These are phyloP conservation scores for Wilhelminamyces savonicus DNA, from an alignment of 805 yeast species.

Conservation along the genomic window DNA sequence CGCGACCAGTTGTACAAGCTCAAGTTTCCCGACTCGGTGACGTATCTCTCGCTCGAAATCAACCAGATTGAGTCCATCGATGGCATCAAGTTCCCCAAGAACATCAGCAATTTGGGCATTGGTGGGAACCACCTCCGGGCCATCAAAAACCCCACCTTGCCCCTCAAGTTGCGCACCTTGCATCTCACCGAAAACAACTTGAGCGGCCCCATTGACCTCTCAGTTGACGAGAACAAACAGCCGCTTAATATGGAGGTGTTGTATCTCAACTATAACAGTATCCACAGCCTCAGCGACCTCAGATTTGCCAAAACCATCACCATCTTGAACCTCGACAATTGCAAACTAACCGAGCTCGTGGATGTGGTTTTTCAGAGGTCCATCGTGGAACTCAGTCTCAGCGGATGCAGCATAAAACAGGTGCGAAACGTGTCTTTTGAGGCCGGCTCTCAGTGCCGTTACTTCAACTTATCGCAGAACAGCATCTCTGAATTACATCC, in stretches of 20 bases:
- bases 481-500: constrained; percentile 1
- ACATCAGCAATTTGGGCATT: constrained; percentile 8
- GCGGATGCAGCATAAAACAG: constrained; percentile 9
- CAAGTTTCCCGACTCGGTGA: constrained; percentile 9
- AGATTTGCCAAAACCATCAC: constrained; percentile 6
- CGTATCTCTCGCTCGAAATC: constrained; percentile 10
- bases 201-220: constrained; percentile 7
- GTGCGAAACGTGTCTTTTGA: constrained; percentile 8
- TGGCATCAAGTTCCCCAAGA: constrained; percentile 9
- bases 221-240: constrained; percentile 6
- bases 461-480: constrained; percentile 10
- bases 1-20: constrained; percentile 6
- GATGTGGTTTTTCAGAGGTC: constrained; percentile 5
- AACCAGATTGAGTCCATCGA: constrained; percentile 10
- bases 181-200: constrained; percentile 14
- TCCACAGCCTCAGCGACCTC: constrained; percentile 8
- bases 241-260: constrained; percentile 7
- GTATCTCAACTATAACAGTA: constrained; percentile 9
- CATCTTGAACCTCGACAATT: constrained; percentile 13
- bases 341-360: constrained; percentile 5
- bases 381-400: constrained; percentile 10
- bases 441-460: constrained; percentile 3
- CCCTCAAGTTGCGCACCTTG: constrained; percentile 5
- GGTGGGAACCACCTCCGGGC: constrained; percentile 11
- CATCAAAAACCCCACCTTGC: constrained; percentile 5